Percentiles rank a stretch among this genome's conserved stretches.
Conservation (phyloP, 2,329 filamentous ascomycete species). For the Setomelanomma holmii region DNA sequence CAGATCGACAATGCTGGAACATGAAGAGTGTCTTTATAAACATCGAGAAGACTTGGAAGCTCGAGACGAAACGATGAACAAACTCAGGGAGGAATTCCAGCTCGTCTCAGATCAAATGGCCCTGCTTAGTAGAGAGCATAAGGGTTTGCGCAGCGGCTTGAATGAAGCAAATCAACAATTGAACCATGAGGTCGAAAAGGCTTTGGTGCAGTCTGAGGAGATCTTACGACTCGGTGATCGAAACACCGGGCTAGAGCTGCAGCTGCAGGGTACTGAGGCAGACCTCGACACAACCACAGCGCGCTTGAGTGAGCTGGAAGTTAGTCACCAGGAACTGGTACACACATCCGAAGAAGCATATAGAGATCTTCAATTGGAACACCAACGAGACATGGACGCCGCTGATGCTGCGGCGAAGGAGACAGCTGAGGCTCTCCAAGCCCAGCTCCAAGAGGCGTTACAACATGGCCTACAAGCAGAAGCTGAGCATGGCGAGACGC, state of each 20-base stretch:
- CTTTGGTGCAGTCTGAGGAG: slow-evolving; percentile 23
- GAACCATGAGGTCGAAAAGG: slow-evolving; percentile 24
- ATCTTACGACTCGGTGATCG: slow-evolving; percentile 29
- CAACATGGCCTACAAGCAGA: slow-evolving; percentile 8
- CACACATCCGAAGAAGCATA: slow-evolving; percentile 25
- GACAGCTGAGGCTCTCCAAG: slow-evolving; percentile 22
- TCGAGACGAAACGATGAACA: slow-evolving; percentile 9
- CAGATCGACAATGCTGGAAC: slow-evolving; percentile 26
- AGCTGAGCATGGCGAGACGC: slow-evolving; percentile 19
- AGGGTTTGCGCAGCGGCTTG: slow-evolving; percentile 41
- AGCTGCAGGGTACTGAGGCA: slow-evolving; percentile 24
- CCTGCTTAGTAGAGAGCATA: slow-evolving; percentile 27
- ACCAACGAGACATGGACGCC: slow-evolving; percentile 22
- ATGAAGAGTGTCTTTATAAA: slow-evolving; percentile 22
- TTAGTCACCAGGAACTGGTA: slow-evolving; percentile 24
- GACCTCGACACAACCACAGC: slow-evolving; percentile 20
- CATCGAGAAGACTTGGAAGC: slow-evolving; percentile 14
- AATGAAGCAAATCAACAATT: slow-evolving; percentile 30
- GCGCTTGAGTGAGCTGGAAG: slow-evolving; percentile 26
- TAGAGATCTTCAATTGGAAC: slow-evolving; percentile 23
- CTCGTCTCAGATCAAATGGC: slow-evolving; percentile 9
- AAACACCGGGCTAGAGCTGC: slow-evolving; percentile 22
- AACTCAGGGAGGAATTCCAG: slow-evolving; percentile 7
- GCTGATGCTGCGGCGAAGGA: slow-evolving; percentile 18
- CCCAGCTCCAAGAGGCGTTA: slow-evolving; percentile 22